Evolutionary conservation across 2,329 filamentous ascomycete species (phyloP).

Genomic region (Pestalotiopsis sp.): DNA sequence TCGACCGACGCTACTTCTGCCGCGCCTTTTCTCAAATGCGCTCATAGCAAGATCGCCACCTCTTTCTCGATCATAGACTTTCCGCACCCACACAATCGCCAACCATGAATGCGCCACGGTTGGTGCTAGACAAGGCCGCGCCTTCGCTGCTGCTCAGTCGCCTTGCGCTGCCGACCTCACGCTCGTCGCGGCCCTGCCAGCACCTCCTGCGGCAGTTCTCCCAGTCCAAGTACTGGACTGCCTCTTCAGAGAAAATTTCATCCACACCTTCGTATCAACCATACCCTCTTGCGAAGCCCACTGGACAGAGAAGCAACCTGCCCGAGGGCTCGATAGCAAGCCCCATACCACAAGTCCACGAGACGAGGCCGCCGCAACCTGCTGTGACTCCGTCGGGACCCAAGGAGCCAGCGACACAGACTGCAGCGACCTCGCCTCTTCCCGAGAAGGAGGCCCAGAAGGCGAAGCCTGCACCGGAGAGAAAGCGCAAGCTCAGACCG

Average conservation of each 20-base stretch:
- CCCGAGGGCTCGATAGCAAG: conserved; percentile 51
- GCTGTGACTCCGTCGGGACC: conserved; percentile 1
- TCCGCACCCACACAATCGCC: background rate
- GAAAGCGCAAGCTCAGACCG: conserved; percentile 71
- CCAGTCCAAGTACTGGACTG: conserved; percentile 29
- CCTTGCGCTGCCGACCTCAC: conserved; percentile 39
- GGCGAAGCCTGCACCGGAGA: conserved; percentile 58
- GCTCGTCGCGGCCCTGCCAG: conserved; percentile 42
- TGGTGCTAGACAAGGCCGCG: conserved; percentile 35
- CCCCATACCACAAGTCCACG: conserved; percentile 53
- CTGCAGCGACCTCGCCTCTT: conserved; percentile 45
- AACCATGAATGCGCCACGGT: conserved; percentile 45
- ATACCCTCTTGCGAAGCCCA: conserved; percentile 48
- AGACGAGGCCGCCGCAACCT: conserved; percentile 48
- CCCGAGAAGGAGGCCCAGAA: conserved; percentile 70
- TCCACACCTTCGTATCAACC: conserved; percentile 49
- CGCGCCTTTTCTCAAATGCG: conserved; percentile 8
- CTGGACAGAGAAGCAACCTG: conserved; percentile 44
- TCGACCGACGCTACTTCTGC: background rate
- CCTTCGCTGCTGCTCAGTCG: conserved; percentile 25
- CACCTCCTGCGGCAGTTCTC: conserved; percentile 46
- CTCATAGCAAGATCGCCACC: conserved; percentile 1
- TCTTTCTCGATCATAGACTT: background rate
- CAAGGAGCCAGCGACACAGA: background rate
- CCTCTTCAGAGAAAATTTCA: conserved; percentile 29